Evolutionary conservation across 108 stramenopile species (phyloP), one percentile per base, ranked within the genome.

Genomic region (Nitzschia sp.): DNA sequence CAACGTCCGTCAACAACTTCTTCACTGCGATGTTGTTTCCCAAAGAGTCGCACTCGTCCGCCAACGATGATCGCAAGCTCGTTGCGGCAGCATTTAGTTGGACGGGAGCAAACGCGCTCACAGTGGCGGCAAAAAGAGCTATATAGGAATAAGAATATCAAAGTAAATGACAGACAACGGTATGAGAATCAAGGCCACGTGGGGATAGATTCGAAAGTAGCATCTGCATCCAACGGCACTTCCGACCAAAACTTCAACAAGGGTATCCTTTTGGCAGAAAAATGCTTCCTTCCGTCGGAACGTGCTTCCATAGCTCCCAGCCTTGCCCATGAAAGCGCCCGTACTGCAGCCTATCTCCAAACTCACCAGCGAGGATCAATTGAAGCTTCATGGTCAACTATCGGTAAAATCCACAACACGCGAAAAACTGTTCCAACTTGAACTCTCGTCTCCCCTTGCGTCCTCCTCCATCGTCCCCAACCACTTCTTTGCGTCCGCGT

Each of bases 1-100:
- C 80, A 21, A 88, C 81, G 23, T 79, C 26, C 30, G 55, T 62
- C 66, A 95, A 81, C 38, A 89, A 75, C 19, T 82, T 66, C 78
- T 91, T 90, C 24, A 95, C 88, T 31, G 89, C 89, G 62, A 92
- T 53, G 67, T 95, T 95, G 76, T 95, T 95, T 75, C 94, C 94
- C 38, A 79, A 62, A 28, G 72, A 46, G 70, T 94, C 93, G 48
- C 82, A 81, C 54, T 85, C 83, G 42, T 82, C 76, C 29, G 78
- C 80, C 23, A 72, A 34, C 19, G 30, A 36, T 18, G 54, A 45
- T 33, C 27, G 27, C 46, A 74, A 68, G 30, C 79, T 63, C 31
- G 78, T 76, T n/a, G 76, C 30, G 46, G 38, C 25, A 59, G 70
- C 17, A 15, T 34, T 8, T 15, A 30, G 78, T 26, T 67, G 30